Conservation (phyloP, 306 rosid species). For the Cicer judaicum region DNA sequence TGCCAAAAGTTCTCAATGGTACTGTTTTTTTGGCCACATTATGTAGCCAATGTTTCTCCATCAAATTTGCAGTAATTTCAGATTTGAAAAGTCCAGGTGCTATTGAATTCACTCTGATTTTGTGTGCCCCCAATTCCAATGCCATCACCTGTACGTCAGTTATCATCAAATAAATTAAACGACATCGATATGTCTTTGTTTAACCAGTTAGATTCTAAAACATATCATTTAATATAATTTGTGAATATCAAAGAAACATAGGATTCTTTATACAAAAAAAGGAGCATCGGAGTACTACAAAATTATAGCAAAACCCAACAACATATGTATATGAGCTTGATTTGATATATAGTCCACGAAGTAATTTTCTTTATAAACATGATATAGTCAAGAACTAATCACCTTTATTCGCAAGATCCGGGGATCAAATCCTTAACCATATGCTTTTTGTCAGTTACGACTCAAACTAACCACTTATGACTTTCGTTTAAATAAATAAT, state of each 20-base stretch:
- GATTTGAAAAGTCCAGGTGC: slow-evolving; percentile 83
- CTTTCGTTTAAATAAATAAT: too few relatives aligned
- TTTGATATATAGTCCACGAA: too few relatives aligned
- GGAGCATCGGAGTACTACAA: not conserved
- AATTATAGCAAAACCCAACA: not conserved
- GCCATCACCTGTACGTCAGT: slow-evolving; percentile 71
- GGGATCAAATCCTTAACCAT: too few relatives aligned
- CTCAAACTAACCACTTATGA: too few relatives aligned
- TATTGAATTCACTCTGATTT: slow-evolving; percentile 82
- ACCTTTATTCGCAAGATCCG: too few relatives aligned
- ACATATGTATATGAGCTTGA: too few relatives aligned
- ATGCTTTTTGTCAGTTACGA: too few relatives aligned
- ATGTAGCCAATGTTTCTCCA: slow-evolving; percentile 71
- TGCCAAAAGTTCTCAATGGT: slow-evolving; percentile 63
- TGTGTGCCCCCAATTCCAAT: slow-evolving; percentile 69
- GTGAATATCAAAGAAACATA: not conserved
- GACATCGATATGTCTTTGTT: not conserved
- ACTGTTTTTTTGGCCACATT: slow-evolving; percentile 60
- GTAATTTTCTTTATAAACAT: too few relatives aligned
- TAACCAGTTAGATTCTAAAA: not conserved
- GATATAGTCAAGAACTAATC: too few relatives aligned
- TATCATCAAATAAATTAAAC: not conserved
- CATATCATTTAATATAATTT: not conserved
- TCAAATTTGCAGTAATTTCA: slow-evolving; percentile 68
- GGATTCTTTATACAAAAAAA: too few relatives aligned